phyloP scores from a whole-genome alignment of 2,329 filamentous ascomycete genomes.

The Sporothrix brasiliensis region DNA sequence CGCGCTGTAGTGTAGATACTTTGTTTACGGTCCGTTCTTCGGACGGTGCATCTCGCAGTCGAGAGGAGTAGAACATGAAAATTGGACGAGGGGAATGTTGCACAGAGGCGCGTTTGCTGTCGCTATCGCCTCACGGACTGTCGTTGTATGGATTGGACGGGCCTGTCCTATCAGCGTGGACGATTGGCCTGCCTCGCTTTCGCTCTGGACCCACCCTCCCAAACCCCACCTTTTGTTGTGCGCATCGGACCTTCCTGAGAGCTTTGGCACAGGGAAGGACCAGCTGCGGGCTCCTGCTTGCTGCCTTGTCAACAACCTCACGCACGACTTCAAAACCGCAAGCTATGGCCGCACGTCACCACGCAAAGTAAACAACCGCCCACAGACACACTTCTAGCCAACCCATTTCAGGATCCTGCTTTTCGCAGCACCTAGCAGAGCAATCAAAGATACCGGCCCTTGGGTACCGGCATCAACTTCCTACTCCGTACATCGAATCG shows the following conservation, averaged over 20 bases:
- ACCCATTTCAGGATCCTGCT: background rate
- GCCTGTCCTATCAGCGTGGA: slow-evolving; percentile 22
- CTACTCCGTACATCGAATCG: background rate
- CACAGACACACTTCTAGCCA: background rate
- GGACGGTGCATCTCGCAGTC: background rate
- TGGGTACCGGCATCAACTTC: background rate
- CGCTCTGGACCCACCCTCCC: background rate
- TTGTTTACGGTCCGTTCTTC: background rate
- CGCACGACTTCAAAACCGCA: background rate
- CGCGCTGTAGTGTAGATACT: background rate
- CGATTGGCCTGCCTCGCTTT: background rate
- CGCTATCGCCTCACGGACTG: background rate
- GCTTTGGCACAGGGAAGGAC: slow-evolving; percentile 9
- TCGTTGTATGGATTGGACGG: background rate
- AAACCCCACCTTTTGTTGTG: slow-evolving; percentile 19
- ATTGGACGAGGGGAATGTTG: background rate
- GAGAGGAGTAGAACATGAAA: background rate
- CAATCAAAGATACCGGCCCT: background rate
- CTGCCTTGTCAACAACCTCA: slow-evolving; percentile 17
- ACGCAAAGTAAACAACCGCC: background rate
- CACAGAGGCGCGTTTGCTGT: background rate
- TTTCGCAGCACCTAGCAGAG: background rate
- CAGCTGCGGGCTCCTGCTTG: slow-evolving; percentile 12
- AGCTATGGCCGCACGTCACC: background rate
- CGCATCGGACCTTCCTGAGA: slow-evolving; percentile 13